Evolutionary conservation across 495 filamentous ascomycete species (phyloP).

Genomic region (Copromyces sp.): DNA sequence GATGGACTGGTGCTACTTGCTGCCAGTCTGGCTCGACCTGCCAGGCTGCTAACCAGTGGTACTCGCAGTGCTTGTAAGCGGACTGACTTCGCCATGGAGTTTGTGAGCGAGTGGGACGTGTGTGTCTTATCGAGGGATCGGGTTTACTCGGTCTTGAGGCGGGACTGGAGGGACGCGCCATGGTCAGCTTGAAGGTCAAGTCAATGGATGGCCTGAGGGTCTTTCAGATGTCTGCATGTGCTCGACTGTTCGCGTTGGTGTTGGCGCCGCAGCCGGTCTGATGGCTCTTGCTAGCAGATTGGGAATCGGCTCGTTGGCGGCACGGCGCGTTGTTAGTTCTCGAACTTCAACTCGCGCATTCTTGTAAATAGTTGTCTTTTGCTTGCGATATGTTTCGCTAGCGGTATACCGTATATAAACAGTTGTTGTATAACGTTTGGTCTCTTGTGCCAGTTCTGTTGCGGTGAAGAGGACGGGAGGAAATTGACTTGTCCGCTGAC

Average conservation of each 20-base stretch:
- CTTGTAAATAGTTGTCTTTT: background rate
- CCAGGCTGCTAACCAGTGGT: constrained; percentile 34
- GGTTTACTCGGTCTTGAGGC: background rate
- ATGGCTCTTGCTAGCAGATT: background rate
- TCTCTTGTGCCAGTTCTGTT: background rate
- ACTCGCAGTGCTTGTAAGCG: constrained; percentile 36
- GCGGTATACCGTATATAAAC: background rate
- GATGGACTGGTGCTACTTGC: constrained; percentile 36
- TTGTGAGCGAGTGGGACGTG: background rate
- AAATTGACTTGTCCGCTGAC: background rate
- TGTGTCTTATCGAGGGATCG: background rate
- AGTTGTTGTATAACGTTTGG: background rate
- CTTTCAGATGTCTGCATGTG: background rate
- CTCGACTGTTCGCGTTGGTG: background rate
- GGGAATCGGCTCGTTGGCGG: background rate
- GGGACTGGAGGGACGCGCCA: background rate
- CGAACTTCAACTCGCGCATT: background rate
- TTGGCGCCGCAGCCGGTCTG: background rate
- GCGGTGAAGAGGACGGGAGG: background rate
- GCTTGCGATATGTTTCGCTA: background rate
- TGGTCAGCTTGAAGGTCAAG: background rate
- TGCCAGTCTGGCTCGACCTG: constrained; percentile 37
- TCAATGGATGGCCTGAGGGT: background rate
- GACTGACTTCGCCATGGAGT: background rate
- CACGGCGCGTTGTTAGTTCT: background rate